Percentiles rank a stretch among this genome's conserved stretches.
Conservation (phyloP, 2,329 filamentous ascomycete genomes). For the Colletotrichum sp. region DNA sequence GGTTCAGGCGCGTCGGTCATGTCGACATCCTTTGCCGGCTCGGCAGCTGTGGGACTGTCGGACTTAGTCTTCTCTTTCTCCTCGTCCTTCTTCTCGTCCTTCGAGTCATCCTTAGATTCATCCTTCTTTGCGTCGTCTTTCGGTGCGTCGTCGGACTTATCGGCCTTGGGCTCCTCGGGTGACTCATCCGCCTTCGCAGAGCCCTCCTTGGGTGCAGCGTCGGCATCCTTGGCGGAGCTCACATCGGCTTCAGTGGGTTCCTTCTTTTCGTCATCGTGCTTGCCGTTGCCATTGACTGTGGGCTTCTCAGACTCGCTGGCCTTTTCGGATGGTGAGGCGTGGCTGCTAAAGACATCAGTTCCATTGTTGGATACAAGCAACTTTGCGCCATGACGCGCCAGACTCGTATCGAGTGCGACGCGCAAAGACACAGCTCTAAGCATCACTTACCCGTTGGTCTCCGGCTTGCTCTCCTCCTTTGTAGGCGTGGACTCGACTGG, state of each 20-base stretch:
- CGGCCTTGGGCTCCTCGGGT: background rate
- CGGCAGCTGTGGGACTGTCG: background rate
- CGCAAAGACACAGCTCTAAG: background rate
- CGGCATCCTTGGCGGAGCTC: background rate
- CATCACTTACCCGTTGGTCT: conserved; percentile 43
- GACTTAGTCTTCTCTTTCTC: background rate
- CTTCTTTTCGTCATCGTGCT: conserved; percentile 22
- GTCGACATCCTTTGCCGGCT: conserved; percentile 26
- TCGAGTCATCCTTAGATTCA: background rate
- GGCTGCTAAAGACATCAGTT: conserved; percentile 23
- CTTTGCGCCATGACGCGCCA: conserved; percentile 7
- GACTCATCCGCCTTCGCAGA: background rate
- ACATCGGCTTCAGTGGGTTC: conserved; percentile 1
- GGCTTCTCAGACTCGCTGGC: conserved; percentile 24
- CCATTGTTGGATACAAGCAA: background rate
- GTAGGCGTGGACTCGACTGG: conserved; percentile 34
- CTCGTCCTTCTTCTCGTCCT: conserved; percentile 8
- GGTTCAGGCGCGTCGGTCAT: conserved; percentile 27
- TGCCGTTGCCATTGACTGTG: conserved; percentile 28
- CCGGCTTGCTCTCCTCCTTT: conserved; percentile 36
- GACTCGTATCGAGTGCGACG: conserved; percentile 4
- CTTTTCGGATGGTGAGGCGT: conserved; percentile 29
- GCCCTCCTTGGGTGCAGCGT: background rate
- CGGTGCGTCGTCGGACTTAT: background rate
- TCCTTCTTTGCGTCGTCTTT: background rate